A percentile compares a stretch with the other conserved stretches of the same genome.
Conservation (phyloP, 2,329 filamentous ascomycete species). For the Fusarium verticillioides region DNA sequence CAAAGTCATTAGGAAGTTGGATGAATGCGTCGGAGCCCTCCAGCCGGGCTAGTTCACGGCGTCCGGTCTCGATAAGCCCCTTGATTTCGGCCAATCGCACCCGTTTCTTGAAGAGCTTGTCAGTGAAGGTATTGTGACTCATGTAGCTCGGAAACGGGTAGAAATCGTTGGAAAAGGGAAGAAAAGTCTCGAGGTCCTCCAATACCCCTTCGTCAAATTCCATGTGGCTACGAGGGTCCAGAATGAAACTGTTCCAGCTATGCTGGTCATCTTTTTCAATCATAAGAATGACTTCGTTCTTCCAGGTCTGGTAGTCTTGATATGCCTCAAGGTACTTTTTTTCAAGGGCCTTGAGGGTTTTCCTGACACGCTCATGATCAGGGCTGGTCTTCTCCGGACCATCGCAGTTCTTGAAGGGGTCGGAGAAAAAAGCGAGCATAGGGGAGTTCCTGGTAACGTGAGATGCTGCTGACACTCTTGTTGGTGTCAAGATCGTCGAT, state of each 20-base stretch:
- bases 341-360: constrained; percentile 15
- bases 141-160: not conserved
- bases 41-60: constrained; percentile 21
- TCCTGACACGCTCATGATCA: constrained; percentile 3
- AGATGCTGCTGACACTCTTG: not conserved
- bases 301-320: not conserved
- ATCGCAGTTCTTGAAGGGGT: not conserved
- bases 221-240: constrained; percentile 2
- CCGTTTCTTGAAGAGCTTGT: not conserved
- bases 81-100: not conserved
- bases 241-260: constrained; percentile 23
- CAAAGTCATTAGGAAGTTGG: constrained; percentile 12
- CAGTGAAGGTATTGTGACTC: not conserved
- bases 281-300: not conserved
- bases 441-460: constrained; percentile 10
- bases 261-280: not conserved
- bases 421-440: constrained; percentile 6
- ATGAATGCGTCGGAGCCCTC: constrained; percentile 12
- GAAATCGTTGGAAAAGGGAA: not conserved
- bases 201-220: not conserved
- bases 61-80: not conserved
- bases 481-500: not conserved
- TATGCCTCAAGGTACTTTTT: not conserved
- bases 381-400: constrained; percentile 11
- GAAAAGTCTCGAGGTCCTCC: not conserved